These are phyloP conservation scores for Diaporthe citrichinensis DNA, from an alignment of 2,329 filamentous ascomycete species.

Conservation along the genomic window DNA sequence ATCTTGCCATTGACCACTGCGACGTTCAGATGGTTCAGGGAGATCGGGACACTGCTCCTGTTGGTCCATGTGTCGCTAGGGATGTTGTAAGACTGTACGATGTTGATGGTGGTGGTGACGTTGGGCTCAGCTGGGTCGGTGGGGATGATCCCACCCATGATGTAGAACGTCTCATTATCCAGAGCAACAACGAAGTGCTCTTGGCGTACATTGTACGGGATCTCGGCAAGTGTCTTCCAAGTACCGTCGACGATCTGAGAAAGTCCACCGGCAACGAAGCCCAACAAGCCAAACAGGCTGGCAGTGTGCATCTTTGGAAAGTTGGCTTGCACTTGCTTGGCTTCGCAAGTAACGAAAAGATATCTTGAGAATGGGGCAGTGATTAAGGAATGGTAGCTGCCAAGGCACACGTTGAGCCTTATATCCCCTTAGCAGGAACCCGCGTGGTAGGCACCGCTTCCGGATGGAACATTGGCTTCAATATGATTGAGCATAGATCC, in stretches of 20 bases:
- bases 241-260: slow-evolving; percentile 32
- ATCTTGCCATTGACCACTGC: slow-evolving; percentile 53
- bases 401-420: neutral
- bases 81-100: slow-evolving; percentile 51
- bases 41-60: slow-evolving; percentile 47
- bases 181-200: slow-evolving; percentile 48
- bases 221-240: slow-evolving; percentile 46
- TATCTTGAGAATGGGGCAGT: neutral
- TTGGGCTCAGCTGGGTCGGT: slow-evolving; percentile 36
- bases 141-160: slow-evolving; percentile 48
- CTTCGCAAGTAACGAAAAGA: neutral
- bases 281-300: neutral
- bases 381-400: neutral
- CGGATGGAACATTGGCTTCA: neutral
- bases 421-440: slow-evolving; percentile 6
- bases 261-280: slow-evolving; percentile 7
- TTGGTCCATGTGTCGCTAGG: slow-evolving; percentile 48
- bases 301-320: neutral
- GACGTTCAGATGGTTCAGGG: slow-evolving; percentile 55
- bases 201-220: slow-evolving; percentile 47
- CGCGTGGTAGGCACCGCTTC: neutral
- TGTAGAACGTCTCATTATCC: slow-evolving; percentile 44
- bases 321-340: neutral
- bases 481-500: neutral
- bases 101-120: slow-evolving; percentile 44